Base-by-base conservation (phyloP, 306 rosid genomes). In the Sophora flavescens region DNA sequence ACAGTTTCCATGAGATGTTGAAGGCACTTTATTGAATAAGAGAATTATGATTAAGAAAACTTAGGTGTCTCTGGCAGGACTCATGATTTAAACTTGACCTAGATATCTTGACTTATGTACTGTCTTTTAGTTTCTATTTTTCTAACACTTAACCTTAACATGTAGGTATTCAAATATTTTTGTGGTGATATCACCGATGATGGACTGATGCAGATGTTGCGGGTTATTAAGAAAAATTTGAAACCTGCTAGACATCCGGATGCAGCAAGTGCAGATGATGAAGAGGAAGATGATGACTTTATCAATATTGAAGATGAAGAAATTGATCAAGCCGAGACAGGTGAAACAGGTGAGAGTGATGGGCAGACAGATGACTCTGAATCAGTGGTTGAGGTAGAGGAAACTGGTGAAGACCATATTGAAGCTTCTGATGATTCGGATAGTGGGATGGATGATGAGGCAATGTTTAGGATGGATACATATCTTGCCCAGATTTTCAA, bases 381-480 rank as follows among this genome's bases (percentile, higher is more conserved):
- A 81, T 92, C 89, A 13, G 76, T 78, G 11, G 87, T 84, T 82
- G 91, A 75, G 66, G 81, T 79, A 78, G 90, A 85, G 68, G 93
- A 89, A 74, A 80, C 63, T 75, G 80, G 68, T 33, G 73, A 63
- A 68, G 93, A 58, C 68, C 78, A 16, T 72, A 53, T 86, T 6
- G 97, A 89, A 28, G 86, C 80, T 76, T 90, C 98, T 15, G 96
- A 89, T 84, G 97, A 91, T 74, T 94, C 98, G 70, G 99, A 95
- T 80, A 94, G 91, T 77, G 99, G 96, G 66, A 87, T 89, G 99
- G 97, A 92, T 72, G 99, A 96, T 87, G 99, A 96, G 86, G 93
- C 97, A 42, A 92, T 96, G 99, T 92, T 96, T 76, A 86, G 91
- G 77, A 91, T 92, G 87, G 97, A 95, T 73, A 81, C 92, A 47